These are phyloP conservation scores for Gynostemma pentaphyllum DNA, from an alignment of 306 rosid species.

Conservation along the genomic window DNA sequence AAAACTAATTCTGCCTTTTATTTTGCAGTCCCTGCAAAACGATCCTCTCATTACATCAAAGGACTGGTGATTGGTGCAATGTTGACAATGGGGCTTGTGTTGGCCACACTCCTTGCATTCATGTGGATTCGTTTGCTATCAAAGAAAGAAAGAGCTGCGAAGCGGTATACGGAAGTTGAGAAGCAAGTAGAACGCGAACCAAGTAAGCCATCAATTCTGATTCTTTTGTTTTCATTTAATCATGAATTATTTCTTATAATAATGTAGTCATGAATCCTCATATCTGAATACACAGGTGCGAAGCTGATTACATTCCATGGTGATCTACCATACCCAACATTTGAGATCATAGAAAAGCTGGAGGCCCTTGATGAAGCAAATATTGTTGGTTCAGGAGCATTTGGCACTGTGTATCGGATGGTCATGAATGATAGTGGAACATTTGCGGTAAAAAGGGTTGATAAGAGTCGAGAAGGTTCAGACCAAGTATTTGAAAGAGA, in stretches of 20 bases:
- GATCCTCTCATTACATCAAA: slow-evolving; percentile 60
- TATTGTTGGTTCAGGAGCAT: slow-evolving; percentile 84
- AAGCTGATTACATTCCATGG: slow-evolving; percentile 94
- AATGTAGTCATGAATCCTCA: neutral
- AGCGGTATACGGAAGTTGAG: slow-evolving; percentile 55
- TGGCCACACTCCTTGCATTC: slow-evolving; percentile 43
- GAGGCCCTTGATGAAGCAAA: slow-evolving; percentile 71
- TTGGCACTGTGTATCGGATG: slow-evolving; percentile 87
- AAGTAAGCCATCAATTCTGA: slow-evolving; percentile 31
- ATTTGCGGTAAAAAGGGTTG: slow-evolving; percentile 86
- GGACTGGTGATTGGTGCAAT: slow-evolving; percentile 69
- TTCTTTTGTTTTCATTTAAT: neutral
- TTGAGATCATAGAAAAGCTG: slow-evolving; percentile 74
- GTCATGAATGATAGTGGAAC: slow-evolving; percentile 83
- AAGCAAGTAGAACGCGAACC: slow-evolving; percentile 59
- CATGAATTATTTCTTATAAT: neutral
- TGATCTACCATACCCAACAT: slow-evolving; percentile 76
- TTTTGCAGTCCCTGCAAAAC: slow-evolving; percentile 57
- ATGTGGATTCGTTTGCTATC: slow-evolving; percentile 57
- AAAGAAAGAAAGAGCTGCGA: slow-evolving; percentile 67
- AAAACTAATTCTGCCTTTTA: neutral
- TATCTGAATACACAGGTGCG: slow-evolving; percentile 44
- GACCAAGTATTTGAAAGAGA: slow-evolving; percentile 89
- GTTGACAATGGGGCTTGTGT: slow-evolving; percentile 41
- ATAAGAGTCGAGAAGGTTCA: slow-evolving; percentile 60